Evolutionary conservation across 768 basidiomycete species (phyloP).

Genomic region (Leccinum subtestaceum): DNA sequence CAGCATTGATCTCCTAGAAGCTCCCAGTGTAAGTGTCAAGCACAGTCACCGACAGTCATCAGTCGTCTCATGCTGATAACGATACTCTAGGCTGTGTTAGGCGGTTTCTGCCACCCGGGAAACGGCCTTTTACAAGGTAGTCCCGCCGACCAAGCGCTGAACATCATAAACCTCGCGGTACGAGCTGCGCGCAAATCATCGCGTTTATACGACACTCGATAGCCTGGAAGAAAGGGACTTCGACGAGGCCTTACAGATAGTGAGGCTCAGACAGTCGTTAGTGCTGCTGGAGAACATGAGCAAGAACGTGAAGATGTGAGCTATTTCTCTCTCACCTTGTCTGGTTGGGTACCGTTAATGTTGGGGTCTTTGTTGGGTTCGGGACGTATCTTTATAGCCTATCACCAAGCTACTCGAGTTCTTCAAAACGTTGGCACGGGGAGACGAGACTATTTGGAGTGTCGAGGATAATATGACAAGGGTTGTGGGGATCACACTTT

Average conservation of each 20-base stretch:
- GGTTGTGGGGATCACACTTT: too few relatives aligned
- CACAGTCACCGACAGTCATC: background rate
- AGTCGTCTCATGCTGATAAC: background rate
- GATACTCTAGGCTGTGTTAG: constrained; percentile 30
- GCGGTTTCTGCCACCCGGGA: constrained; percentile 35
- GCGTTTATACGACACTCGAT: constrained; percentile 17
- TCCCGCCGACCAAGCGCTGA: constrained; percentile 24
- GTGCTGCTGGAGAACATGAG: constrained; percentile 13
- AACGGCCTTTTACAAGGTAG: constrained; percentile 17
- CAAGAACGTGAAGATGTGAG: constrained; percentile 31
- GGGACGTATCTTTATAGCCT: constrained; percentile 21
- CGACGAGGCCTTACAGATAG: constrained; percentile 24
- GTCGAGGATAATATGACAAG: background rate
- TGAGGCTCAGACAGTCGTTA: constrained; percentile 36
- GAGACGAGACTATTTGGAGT: constrained; percentile 9
- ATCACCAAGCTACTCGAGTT: constrained; percentile 35
- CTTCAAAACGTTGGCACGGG: constrained; percentile 24
- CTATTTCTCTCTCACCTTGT: background rate
- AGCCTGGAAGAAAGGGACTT: constrained; percentile 6
- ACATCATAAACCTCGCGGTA: constrained; percentile 40
- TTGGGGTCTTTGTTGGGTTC: background rate
- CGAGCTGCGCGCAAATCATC: constrained; percentile 33
- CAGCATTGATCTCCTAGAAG: constrained; percentile 21
- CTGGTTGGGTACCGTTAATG: background rate
- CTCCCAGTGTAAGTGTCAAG: constrained; percentile 32